Percentiles rank a stretch among this genome's conserved stretches.
These are phyloP conservation scores for Fusarium domesticum DNA, from an alignment of 2,329 filamentous ascomycete species.

Conservation along the genomic window DNA sequence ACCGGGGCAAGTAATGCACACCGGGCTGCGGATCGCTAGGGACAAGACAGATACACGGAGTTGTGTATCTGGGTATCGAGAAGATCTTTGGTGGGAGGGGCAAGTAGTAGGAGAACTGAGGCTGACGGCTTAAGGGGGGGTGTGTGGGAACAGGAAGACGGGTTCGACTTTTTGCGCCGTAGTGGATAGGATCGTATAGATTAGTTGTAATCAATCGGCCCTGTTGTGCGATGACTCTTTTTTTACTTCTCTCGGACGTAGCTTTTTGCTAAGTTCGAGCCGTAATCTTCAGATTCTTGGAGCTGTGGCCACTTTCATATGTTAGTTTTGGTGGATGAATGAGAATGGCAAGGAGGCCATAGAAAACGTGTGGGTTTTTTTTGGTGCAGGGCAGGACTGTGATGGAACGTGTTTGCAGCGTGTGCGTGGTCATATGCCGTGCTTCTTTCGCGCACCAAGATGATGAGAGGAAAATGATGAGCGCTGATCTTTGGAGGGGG, in stretches of 20 bases:
- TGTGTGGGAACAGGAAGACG: slow-evolving; percentile 6
- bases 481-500: slow-evolving; percentile 18
- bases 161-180: not conserved
- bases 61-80: slow-evolving; percentile 27
- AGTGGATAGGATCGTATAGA: not conserved
- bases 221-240: not conserved
- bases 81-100: slow-evolving; percentile 18
- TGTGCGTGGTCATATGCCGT: slow-evolving; percentile 15
- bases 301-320: not conserved
- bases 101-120: slow-evolving; percentile 14
- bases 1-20: slow-evolving; percentile 24
- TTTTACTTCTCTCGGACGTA: not conserved
- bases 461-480: slow-evolving; percentile 6
- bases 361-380: not conserved
- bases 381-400: slow-evolving; percentile 6
- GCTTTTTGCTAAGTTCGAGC: not conserved
- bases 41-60: slow-evolving; percentile 28
- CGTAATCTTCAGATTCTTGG: not conserved
- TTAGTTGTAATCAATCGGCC: not conserved
- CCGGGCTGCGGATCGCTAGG: slow-evolving; percentile 22
- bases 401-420: slow-evolving; percentile 8
- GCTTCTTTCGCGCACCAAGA: slow-evolving; percentile 14
- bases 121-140: slow-evolving; percentile 15
- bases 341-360: slow-evolving; percentile 1
- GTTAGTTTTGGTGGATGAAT: not conserved